Evolutionary conservation across 352 stramenopile genomes (phyloP).

Genomic region (Aphanomyces astaci): DNA sequence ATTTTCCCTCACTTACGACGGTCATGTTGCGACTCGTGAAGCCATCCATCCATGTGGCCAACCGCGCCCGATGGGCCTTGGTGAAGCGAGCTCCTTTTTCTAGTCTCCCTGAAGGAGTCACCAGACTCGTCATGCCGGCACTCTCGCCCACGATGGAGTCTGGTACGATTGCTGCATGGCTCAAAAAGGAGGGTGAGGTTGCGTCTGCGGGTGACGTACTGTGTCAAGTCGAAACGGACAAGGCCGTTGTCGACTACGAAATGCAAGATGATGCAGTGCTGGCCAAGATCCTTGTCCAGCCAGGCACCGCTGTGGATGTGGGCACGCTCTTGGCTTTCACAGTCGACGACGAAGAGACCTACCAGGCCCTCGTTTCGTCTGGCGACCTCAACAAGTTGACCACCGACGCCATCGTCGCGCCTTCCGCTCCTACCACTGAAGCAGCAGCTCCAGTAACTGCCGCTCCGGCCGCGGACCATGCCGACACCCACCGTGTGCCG

Average conservation of each 20-base stretch:
- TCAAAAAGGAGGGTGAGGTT: conserved; percentile 86
- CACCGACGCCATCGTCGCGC: neutral
- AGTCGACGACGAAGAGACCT: conserved; percentile 86
- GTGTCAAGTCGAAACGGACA: conserved; percentile 98
- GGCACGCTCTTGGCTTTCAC: conserved; percentile 92
- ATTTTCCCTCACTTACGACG: neutral
- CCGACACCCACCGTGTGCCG: conserved; percentile 36
- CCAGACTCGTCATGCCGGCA: conserved; percentile 87
- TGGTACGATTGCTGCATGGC: conserved; percentile 91
- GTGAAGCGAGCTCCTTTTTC: conserved; percentile 31
- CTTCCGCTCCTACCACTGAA: conserved; percentile 11
- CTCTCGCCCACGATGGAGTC: conserved; percentile 96
- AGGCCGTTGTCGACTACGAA: conserved; percentile 98
- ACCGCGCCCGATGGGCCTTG: conserved; percentile 4
- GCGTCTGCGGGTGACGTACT: conserved; percentile 89
- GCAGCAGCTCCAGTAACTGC: conserved; percentile 17
- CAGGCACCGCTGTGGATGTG: conserved; percentile 80
- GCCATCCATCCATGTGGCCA: neutral
- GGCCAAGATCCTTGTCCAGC: conserved; percentile 88
- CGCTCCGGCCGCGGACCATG: neutral
- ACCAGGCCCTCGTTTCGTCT: conserved; percentile 48
- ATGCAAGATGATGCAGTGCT: conserved; percentile 95
- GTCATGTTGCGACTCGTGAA: neutral
- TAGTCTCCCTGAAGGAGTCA: conserved; percentile 61
- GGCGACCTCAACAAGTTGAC: conserved; percentile 35